These are phyloP conservation scores for Cercospora beticola DNA, from an alignment of 2,329 filamentous ascomycete genomes.

Conservation along the genomic window DNA sequence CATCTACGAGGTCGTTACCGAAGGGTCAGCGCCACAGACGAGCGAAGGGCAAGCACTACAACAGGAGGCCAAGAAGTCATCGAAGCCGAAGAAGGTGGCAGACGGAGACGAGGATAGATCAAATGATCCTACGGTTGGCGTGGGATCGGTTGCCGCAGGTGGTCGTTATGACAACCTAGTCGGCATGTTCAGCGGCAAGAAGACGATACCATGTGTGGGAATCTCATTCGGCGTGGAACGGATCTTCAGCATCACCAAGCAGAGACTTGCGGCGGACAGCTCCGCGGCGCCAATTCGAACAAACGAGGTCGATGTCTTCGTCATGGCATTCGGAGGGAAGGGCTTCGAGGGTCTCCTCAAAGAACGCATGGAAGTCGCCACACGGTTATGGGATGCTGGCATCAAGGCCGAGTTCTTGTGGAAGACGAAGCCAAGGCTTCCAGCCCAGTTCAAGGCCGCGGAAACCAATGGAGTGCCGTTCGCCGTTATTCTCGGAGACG, in stretches of 20 bases:
- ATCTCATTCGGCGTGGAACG: constrained; percentile 94
- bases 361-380: constrained; percentile 79
- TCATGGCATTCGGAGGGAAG: constrained; percentile 93
- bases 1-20: constrained; percentile 86
- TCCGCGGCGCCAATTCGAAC: constrained; percentile 57
- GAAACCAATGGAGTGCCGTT: constrained; percentile 78
- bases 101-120: constrained; percentile 65
- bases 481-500: constrained; percentile 85
- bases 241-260: constrained; percentile 90
- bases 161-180: constrained; percentile 92
- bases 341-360: constrained; percentile 76
- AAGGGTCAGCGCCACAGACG: constrained; percentile 65
- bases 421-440: constrained; percentile 88
- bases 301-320: constrained; percentile 83
- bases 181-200: constrained; percentile 79
- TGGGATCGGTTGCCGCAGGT: constrained; percentile 85
- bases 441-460: constrained; percentile 86
- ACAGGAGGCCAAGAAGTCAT: constrained; percentile 53
- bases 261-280: constrained; percentile 64
- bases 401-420: constrained; percentile 89
- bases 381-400: constrained; percentile 78
- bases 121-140: constrained; percentile 75
- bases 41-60: constrained; percentile 46
- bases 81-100: constrained; percentile 44
- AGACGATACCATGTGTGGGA: constrained; percentile 82